These are phyloP conservation scores for Colletotrichum agaves DNA, from an alignment of 2,329 filamentous ascomycete species.

Conservation along the genomic window DNA sequence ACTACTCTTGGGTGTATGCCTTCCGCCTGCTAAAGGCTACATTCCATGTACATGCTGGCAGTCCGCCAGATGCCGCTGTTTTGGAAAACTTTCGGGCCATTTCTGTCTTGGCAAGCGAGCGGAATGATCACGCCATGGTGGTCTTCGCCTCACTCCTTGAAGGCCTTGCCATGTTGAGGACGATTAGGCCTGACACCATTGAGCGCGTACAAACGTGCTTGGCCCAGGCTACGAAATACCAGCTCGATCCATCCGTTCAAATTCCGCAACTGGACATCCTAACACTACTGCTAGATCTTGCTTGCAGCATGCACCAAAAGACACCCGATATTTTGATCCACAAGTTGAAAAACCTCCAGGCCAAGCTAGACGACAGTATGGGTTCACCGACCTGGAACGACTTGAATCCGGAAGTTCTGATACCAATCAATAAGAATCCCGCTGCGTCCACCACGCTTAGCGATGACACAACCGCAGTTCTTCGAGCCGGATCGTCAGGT, in stretches of 20 bases:
- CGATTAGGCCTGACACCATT: conserved; percentile 71
- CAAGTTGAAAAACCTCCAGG: conserved; percentile 72
- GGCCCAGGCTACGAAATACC: conserved; percentile 77
- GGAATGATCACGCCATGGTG: conserved; percentile 71
- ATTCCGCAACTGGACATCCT: conserved; percentile 75
- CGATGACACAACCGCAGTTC: conserved; percentile 64
- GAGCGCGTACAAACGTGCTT: conserved; percentile 78
- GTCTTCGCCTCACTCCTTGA: conserved; percentile 75
- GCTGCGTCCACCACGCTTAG: conserved; percentile 63
- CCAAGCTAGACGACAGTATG: conserved; percentile 67
- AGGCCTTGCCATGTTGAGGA: conserved; percentile 74
- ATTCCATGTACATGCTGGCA: conserved; percentile 71
- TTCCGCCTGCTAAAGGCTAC: conserved; percentile 80
- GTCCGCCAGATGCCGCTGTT: conserved; percentile 69
- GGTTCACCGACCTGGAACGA: conserved; percentile 57
- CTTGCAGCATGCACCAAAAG: conserved; percentile 74
- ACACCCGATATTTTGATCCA: conserved; percentile 64
- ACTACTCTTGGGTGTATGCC: conserved; percentile 79
- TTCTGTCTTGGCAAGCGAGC: conserved; percentile 65
- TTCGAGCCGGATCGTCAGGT: conserved; percentile 58
- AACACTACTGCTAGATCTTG: conserved; percentile 75
- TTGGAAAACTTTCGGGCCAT: conserved; percentile 77
- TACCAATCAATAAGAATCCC: conserved; percentile 66
- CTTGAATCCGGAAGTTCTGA: conserved; percentile 59
- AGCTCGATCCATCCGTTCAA: conserved; percentile 71